phyloP scores from a whole-genome alignment of 139 green algal genomes.

The Cymbomonas tetramitiformis region DNA sequence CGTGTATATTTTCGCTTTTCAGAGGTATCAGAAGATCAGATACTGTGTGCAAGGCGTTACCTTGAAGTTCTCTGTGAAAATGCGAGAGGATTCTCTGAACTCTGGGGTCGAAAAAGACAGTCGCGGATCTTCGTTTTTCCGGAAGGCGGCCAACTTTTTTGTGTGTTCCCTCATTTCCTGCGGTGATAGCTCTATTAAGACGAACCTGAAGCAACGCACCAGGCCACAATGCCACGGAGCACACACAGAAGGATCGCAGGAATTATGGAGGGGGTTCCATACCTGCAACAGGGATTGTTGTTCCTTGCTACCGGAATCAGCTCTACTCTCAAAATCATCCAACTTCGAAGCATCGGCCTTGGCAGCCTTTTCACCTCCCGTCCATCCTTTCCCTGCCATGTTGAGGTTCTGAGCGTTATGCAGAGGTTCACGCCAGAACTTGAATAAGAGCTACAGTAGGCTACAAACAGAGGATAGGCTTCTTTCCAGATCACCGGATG shows the following conservation, averaged over 20 bases:
- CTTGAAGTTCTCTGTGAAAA: conserved; percentile 83
- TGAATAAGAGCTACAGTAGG: too few relatives aligned
- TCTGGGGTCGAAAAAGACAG: conserved; percentile 83
- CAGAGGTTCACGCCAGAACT: too few relatives aligned
- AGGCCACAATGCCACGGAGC: too few relatives aligned
- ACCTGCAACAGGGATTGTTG: conserved; percentile 41
- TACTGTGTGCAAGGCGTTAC: conserved; percentile 17
- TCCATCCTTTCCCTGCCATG: too few relatives aligned
- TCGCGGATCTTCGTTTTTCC: conserved; percentile 69
- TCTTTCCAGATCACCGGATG: too few relatives aligned
- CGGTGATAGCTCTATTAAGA: too few relatives aligned
- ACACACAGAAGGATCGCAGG: too few relatives aligned
- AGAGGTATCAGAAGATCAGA: background rate
- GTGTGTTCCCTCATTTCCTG: conserved; percentile 69
- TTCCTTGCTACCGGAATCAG: conserved; percentile 50
- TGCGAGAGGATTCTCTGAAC: conserved; percentile 77
- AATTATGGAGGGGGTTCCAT: too few relatives aligned
- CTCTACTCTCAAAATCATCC: conserved; percentile 52
- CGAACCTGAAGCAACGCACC: too few relatives aligned
- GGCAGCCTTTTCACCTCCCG: too few relatives aligned
- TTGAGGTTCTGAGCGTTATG: too few relatives aligned
- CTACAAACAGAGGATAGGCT: too few relatives aligned
- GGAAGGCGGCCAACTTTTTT: conserved; percentile 72
- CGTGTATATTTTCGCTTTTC: background rate
- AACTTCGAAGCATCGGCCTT: conserved; percentile 9